Evolutionary conservation across 768 basidiomycete species (phyloP), one percentile per base, ranked within the genome.

Genomic region (Phylloporus sp.): DNA sequence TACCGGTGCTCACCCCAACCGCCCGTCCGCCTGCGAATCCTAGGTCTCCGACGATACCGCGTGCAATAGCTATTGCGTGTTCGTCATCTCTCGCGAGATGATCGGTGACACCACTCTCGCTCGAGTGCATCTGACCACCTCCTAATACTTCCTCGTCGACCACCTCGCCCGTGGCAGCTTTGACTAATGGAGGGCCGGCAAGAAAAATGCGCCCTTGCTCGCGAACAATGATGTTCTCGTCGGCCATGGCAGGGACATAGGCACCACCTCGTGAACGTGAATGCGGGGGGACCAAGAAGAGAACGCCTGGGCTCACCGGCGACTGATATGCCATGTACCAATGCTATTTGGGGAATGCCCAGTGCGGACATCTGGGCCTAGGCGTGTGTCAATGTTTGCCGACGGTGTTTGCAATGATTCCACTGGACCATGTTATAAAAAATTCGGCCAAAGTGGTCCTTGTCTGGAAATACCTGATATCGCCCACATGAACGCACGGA

Each of bases 171-270:
- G 92, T 93, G 1, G 93, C 93, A 2, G 93, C 93, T 62, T 91
- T 93, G 44, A 97, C 93, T 10, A 97, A 75, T 9, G 93, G 93
- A 10, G 94, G 94, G 0, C 93, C 93, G 13, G 93, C 93, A 15
- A 97, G 77, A 71, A 96, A 96, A 54, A 97, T 96, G 15, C 79
- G 85, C 0, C 93, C 93, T 69, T 95, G 92, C 49, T 93, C 86
- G 49, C 83, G 81, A 26, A 91, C 89, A 51, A 91, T 93, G 56
- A 91, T 77, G 53, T 90, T 93, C 67, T 93, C 90, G 60, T 97
- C 93, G 1, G 92, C 90, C 90, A 97, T 95, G 3, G 93, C 93
- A 22, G 93, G 92, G 34, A 95, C 90, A 68, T 92, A 94, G 32
- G 92, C 92, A 48, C 92, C 92, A 46, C 87, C 86, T 85, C 36